These are phyloP conservation scores for Asterophora lycoperdoides DNA, from an alignment of 768 basidiomycete species.

Conservation along the genomic window DNA sequence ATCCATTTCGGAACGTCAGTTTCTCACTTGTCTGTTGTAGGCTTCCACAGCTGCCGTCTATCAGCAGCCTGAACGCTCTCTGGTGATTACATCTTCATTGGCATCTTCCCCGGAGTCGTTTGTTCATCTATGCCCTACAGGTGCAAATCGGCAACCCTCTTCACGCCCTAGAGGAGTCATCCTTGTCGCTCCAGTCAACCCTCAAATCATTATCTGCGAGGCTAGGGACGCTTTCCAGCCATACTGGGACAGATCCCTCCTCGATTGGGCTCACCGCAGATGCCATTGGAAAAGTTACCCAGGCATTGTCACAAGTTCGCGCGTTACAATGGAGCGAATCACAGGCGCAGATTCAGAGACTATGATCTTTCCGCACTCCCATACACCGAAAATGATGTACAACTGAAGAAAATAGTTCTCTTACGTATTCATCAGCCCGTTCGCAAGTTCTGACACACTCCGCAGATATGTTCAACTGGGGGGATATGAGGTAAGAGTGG, in stretches of 20 bases:
- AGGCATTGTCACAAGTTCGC: slow-evolving; percentile 57
- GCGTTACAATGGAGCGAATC: slow-evolving; percentile 49
- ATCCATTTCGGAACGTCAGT: neutral
- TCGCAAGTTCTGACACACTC: neutral
- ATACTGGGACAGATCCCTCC: slow-evolving; percentile 37
- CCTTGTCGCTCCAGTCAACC: slow-evolving; percentile 47
- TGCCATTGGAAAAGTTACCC: slow-evolving; percentile 59
- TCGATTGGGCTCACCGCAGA: slow-evolving; percentile 61
- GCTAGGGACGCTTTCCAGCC: slow-evolving; percentile 42
- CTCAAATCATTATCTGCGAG: slow-evolving; percentile 49
- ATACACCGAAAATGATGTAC: neutral
- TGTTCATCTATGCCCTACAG: slow-evolving; percentile 2
- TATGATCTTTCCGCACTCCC: neutral
- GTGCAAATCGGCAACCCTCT: neutral
- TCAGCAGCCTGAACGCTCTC: neutral
- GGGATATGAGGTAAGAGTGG: neutral
- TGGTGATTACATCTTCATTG: slow-evolving; percentile 1
- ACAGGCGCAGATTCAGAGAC: slow-evolving; percentile 23
- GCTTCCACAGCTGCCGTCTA: neutral
- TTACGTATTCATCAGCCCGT: neutral
- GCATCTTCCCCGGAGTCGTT: neutral
- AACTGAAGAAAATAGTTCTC: neutral
- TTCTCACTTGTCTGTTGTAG: neutral
- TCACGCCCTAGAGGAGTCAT: slow-evolving; percentile 32
- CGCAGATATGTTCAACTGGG: neutral